These are phyloP conservation scores for Coniochaeta ligniaria DNA, from an alignment of 2,329 filamentous ascomycete genomes.

Conservation along the genomic window DNA sequence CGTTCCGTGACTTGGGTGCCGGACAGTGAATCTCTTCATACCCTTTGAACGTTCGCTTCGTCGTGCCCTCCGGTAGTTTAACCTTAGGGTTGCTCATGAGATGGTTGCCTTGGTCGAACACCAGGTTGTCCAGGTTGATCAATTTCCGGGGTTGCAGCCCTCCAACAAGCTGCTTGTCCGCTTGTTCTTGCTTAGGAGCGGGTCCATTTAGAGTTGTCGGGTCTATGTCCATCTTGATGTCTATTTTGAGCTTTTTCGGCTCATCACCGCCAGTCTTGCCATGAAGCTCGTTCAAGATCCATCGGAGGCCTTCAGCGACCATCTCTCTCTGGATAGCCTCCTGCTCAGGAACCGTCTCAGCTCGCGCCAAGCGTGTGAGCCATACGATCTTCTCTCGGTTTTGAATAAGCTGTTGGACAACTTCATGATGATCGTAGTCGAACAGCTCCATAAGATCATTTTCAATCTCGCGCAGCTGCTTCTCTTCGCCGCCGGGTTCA, in stretches of 20 bases:
- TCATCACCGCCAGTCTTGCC: constrained; percentile 60
- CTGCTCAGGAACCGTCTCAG: constrained; percentile 71
- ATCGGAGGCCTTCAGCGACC: constrained; percentile 76
- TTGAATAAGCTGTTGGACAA: constrained; percentile 83
- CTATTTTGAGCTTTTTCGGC: constrained; percentile 60
- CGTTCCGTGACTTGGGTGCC: constrained; percentile 78
- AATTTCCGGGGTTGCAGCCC: constrained; percentile 79
- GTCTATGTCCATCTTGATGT: constrained; percentile 95
- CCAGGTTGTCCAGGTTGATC: constrained; percentile 90
- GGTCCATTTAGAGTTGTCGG: constrained; percentile 53
- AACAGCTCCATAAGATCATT: constrained; percentile 98
- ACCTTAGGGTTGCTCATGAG: constrained; percentile 99
- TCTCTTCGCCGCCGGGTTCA: constrained; percentile 68
- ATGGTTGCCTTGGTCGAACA: constrained; percentile 97
- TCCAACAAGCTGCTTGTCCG: constrained; percentile 65
- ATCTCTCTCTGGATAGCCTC: constrained; percentile 82
- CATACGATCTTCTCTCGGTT: constrained; percentile 94
- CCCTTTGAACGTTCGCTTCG: constrained; percentile 91
- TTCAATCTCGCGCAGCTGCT: constrained; percentile 84
- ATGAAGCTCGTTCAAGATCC: constrained; percentile 81
- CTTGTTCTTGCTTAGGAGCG: constrained; percentile 43
- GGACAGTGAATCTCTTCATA: constrained; percentile 99
- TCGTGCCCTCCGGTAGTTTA: constrained; percentile 86
- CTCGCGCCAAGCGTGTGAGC: constrained; percentile 80
- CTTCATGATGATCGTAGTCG: constrained; percentile 91